These are phyloP conservation scores for Avena eriantha DNA, from an alignment of 176 grass and related monocot species.

Conservation along the genomic window DNA sequence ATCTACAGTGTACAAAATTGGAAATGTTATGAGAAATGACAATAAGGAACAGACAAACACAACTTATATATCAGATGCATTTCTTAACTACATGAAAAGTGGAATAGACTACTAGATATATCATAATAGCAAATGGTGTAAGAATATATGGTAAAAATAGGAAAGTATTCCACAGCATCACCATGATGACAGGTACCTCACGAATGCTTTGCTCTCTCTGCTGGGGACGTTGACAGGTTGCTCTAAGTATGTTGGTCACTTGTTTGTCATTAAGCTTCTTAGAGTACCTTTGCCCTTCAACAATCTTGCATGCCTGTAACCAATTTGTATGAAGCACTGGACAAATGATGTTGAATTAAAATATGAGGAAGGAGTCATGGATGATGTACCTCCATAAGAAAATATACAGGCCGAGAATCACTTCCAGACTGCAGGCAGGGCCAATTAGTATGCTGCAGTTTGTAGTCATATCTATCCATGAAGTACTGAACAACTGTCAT, in stretches of 20 bases:
- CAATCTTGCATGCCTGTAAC: constrained; percentile 72
- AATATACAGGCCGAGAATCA: constrained; percentile 64
- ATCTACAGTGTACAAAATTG: constrained; percentile 46
- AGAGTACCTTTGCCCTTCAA: constrained; percentile 80
- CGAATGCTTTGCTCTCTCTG: constrained; percentile 72
- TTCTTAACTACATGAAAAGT: neutral
- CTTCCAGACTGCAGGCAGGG: constrained; percentile 86
- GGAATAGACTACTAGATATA: neutral
- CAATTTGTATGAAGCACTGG: constrained; percentile 10
- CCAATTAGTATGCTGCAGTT: constrained; percentile 47
- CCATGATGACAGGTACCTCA: constrained; percentile 46
- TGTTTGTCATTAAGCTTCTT: constrained; percentile 84
- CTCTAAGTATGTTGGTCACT: constrained; percentile 70
- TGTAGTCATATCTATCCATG: constrained; percentile 56
- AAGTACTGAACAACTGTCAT: constrained; percentile 77
- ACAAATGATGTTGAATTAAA: neutral
- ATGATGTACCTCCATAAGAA: constrained; percentile 74
- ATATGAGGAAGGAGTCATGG: neutral
- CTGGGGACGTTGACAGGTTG: constrained; percentile 74
- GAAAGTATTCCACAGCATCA: constrained; percentile 8
- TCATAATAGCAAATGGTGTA: neutral
- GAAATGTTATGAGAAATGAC: neutral
- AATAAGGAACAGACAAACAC: too few species aligned
- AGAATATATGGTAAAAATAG: neutral
- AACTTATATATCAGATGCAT: neutral